A percentile compares a stretch with the other conserved stretches of the same genome.
Conservation (phyloP, 2,329 filamentous ascomycete genomes). For the Paecilomyces niveus region DNA sequence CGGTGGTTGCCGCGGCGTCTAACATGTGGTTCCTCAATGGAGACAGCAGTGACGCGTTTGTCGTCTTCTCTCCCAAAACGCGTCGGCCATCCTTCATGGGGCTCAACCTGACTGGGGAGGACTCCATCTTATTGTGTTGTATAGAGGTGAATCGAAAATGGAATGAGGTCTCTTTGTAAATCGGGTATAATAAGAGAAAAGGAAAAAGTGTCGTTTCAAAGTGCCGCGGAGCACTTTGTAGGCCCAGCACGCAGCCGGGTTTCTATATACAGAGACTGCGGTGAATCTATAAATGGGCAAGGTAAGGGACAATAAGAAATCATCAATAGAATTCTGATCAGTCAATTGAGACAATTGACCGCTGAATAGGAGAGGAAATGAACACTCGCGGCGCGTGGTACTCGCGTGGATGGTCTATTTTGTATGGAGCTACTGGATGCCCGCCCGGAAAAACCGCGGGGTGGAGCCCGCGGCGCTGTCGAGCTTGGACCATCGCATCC, state of each 20-base stretch:
- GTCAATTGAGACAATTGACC: neutral
- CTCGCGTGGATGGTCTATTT: slow-evolving; percentile 8
- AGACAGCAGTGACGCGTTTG: slow-evolving; percentile 33
- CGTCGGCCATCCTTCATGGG: slow-evolving; percentile 31
- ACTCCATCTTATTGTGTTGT: slow-evolving; percentile 12
- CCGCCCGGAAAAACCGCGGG: slow-evolving; percentile 5
- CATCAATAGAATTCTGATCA: neutral
- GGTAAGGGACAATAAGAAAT: neutral
- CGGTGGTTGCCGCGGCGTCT: slow-evolving; percentile 19
- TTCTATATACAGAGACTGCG: neutral
- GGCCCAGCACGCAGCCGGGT: neutral
- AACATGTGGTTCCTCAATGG: slow-evolving; percentile 15
- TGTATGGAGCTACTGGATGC: slow-evolving; percentile 4
- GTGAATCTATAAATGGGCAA: neutral
- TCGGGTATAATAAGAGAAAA: slow-evolving; percentile 2
- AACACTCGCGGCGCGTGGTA: slow-evolving; percentile 2
- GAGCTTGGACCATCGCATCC: slow-evolving; percentile 6
- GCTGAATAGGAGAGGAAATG: neutral
- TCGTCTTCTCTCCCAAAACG: slow-evolving; percentile 34
- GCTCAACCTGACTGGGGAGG: slow-evolving; percentile 18
- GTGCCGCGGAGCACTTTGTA: neutral
- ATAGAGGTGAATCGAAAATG: neutral
- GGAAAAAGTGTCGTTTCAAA: neutral
- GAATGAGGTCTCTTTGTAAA: neutral
- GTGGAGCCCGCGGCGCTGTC: slow-evolving; percentile 4